Conservation (phyloP, 306 rosid genomes). For the Quercus mongolica region DNA sequence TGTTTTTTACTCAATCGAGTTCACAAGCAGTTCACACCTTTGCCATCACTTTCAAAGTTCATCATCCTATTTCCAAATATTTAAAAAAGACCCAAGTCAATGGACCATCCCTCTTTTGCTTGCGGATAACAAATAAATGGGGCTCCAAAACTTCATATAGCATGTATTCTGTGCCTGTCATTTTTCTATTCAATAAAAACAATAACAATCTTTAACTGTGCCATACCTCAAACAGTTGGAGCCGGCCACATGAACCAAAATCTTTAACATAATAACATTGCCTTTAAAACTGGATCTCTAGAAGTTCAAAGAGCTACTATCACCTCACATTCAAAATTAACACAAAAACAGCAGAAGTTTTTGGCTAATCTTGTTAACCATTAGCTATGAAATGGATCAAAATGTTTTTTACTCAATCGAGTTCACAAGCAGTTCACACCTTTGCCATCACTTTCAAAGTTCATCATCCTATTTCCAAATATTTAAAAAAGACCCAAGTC, state of each 20-base stretch:
- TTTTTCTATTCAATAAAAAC: constrained; percentile 46
- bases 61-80: neutral
- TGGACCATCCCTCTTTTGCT: constrained; percentile 69
- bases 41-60: neutral
- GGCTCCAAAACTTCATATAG: constrained; percentile 83
- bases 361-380: neutral
- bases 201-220: constrained; percentile 12
- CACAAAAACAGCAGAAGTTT: neutral
- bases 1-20: neutral
- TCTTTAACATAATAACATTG: neutral
- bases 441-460: neutral
- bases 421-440: neutral
- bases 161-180: constrained; percentile 75
- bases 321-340: neutral
- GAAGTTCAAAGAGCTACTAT: neutral
- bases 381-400: neutral
- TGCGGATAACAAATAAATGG: constrained; percentile 72
- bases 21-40: neutral
- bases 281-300: neutral
- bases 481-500: neutral
- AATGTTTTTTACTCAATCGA: neutral
- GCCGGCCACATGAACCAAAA: neutral
- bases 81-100: neutral
- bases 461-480: neutral
- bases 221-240: constrained; percentile 6